A percentile compares a stretch with the other conserved stretches of the same genome.
Conservation (phyloP, 1,139 yeast genomes). For the Blastobotrys proliferans region DNA sequence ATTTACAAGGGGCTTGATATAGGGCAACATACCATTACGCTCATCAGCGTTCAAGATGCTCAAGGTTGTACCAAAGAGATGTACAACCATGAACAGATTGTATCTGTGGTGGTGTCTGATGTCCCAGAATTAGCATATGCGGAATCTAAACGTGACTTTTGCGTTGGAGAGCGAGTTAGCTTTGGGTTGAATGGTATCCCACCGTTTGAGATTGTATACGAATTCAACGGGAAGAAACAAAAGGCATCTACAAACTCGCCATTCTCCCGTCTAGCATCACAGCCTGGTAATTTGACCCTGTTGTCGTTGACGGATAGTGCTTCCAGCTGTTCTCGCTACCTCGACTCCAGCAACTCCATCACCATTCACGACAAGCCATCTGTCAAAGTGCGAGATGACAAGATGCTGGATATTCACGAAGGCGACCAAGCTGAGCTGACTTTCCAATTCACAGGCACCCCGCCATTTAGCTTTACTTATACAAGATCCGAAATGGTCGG, state of each 20-base stretch:
- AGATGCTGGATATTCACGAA: conserved; percentile 78
- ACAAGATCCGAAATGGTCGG: conserved; percentile 46
- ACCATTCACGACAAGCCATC: conserved; percentile 79
- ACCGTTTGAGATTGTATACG: conserved; percentile 72
- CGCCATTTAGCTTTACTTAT: conserved; percentile 51
- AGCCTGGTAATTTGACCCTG: conserved; percentile 71
- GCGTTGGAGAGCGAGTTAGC: conserved; percentile 89
- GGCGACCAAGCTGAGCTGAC: conserved; percentile 52
- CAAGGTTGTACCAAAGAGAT: conserved; percentile 59
- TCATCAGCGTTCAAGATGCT: conserved; percentile 58
- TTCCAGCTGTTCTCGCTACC: conserved; percentile 65
- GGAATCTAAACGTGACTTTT: conserved; percentile 48
- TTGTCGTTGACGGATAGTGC: conserved; percentile 71
- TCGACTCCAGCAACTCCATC: conserved; percentile 47
- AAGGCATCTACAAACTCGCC: conserved; percentile 55
- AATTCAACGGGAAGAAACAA: conserved; percentile 60
- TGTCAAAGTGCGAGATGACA: conserved; percentile 82
- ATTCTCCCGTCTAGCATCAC: conserved; percentile 72
- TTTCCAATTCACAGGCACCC: conserved; percentile 51
- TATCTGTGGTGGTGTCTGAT: conserved; percentile 60
- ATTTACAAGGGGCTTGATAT: conserved; percentile 45
- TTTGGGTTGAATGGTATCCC: conserved; percentile 74
- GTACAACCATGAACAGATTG: conserved; percentile 32
- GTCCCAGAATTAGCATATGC: conserved; percentile 60
- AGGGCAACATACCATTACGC: conserved; percentile 55